Conservation (phyloP, 345 rosid species). For the Stellera chamaejasme region DNA sequence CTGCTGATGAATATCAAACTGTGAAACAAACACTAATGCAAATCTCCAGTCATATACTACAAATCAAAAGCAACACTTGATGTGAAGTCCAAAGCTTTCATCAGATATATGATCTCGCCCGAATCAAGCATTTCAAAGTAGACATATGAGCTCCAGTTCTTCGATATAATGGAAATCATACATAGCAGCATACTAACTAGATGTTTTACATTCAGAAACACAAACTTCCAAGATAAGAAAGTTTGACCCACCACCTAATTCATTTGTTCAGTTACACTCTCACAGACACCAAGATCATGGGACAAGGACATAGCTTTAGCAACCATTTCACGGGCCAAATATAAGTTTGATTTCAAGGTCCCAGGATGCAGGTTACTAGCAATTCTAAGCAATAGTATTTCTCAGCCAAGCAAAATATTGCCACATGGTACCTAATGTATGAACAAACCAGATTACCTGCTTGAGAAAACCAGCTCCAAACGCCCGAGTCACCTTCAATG, state of each 20-base stretch:
- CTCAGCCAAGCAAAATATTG: no score
- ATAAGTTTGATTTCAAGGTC: no score
- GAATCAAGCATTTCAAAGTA: neutral
- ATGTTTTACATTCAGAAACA: neutral
- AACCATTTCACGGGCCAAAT: no score
- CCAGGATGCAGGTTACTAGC: no score
- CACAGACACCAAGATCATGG: no score
- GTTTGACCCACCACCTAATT: neutral
- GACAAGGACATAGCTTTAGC: no score
- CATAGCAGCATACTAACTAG: neutral
- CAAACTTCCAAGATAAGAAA: neutral
- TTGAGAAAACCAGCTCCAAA: slow-evolving; percentile 95
- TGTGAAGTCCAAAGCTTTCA: neutral
- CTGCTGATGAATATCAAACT: no score
- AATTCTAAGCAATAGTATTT: no score
- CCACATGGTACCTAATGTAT: no score
- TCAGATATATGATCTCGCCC: neutral
- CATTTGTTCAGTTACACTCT: neutral
- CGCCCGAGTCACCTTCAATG: slow-evolving; percentile 91
- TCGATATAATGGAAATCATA: neutral
- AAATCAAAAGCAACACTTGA: neutral
- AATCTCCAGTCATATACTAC: neutral
- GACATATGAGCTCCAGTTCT: slow-evolving; percentile 1
- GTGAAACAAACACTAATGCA: neutral
- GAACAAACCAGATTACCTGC: slow-evolving; percentile 34